Percentiles rank a stretch among this genome's conserved stretches.
phyloP scores from a whole-genome alignment of 2,329 filamentous ascomycete species.

The Phialemoniopsis sp. region DNA sequence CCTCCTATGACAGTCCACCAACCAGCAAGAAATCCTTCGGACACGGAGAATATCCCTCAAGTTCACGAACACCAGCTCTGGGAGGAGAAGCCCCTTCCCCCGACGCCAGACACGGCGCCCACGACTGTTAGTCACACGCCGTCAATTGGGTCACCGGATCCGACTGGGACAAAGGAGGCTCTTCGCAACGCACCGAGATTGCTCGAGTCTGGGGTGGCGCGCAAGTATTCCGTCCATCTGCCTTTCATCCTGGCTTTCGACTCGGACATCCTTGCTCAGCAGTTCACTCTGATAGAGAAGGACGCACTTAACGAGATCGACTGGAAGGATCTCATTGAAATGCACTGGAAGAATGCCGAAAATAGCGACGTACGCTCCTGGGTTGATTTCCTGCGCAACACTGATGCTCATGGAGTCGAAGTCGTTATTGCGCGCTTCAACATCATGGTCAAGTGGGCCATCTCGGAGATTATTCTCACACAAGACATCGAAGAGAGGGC shows the following conservation, averaged over 20 bases:
- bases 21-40: conserved; percentile 10
- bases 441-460: conserved; percentile 81
- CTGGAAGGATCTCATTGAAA: conserved; percentile 82
- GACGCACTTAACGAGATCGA: conserved; percentile 83
- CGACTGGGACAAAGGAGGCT: conserved; percentile 27
- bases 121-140: conserved; percentile 24
- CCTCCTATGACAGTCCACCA: conserved; percentile 38
- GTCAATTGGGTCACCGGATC: conserved; percentile 12
- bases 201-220: conserved; percentile 11
- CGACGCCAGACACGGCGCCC: conserved; percentile 46
- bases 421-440: conserved; percentile 85
- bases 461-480: conserved; percentile 76
- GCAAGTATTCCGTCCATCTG: conserved; percentile 55
- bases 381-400: conserved; percentile 74
- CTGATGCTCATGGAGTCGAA: conserved; percentile 71
- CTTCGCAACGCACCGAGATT: conserved; percentile 27
- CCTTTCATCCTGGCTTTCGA: conserved; percentile 81
- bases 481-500: conserved; percentile 68
- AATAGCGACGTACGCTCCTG: conserved; percentile 67
- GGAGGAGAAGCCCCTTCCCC: conserved; percentile 39
- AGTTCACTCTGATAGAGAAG: conserved; percentile 83
- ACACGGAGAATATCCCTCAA: conserved; percentile 27
- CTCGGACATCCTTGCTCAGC: conserved; percentile 73
- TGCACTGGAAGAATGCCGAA: conserved; percentile 72
- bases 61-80: conserved; percentile 36